These are phyloP conservation scores for Parietaria judaica DNA, from an alignment of 306 rosid genomes.

Conservation along the genomic window DNA sequence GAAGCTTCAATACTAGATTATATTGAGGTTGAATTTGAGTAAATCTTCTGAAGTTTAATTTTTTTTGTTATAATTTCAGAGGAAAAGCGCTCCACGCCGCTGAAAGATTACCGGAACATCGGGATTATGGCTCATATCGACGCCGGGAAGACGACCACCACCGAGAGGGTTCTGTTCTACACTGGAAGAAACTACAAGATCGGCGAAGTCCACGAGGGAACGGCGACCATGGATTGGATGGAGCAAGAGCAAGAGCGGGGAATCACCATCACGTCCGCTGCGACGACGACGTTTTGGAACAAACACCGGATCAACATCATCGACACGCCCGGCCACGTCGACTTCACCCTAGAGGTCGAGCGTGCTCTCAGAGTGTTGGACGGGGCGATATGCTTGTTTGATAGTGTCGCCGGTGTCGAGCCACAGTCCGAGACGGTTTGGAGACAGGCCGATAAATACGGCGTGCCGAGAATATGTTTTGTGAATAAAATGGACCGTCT, in stretches of 20 bases:
- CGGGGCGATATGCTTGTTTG: constrained; percentile 92
- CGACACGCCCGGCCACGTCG: constrained; percentile 96
- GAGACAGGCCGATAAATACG: constrained; percentile 98
- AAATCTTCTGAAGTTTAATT: not conserved
- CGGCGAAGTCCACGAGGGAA: constrained; percentile 96
- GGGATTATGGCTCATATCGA: constrained; percentile 99
- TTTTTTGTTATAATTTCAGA: constrained; percentile 26
- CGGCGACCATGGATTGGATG: constrained; percentile 99
- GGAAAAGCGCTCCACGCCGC: constrained; percentile 48
- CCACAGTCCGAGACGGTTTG: constrained; percentile 97
- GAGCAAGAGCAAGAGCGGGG: constrained; percentile 99
- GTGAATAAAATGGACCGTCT: constrained; percentile 98
- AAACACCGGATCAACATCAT: constrained; percentile 91
- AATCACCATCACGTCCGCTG: constrained; percentile 97
- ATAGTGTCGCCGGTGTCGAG: constrained; percentile 97
- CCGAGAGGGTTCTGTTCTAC: constrained; percentile 74
- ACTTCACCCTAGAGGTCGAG: constrained; percentile 95
- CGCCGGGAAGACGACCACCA: constrained; percentile 95
- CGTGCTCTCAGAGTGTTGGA: constrained; percentile 96
- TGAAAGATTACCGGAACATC: constrained; percentile 83
- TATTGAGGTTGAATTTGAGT: not conserved
- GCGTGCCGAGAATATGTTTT: constrained; percentile 91
- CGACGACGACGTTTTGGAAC: constrained; percentile 93
- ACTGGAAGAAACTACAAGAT: constrained; percentile 94
- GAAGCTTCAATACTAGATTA: not conserved